A percentile compares a stretch with the other conserved stretches of the same genome.
Conservation (phyloP, 208 protist genomes). For the Leishmania tropica region DNA sequence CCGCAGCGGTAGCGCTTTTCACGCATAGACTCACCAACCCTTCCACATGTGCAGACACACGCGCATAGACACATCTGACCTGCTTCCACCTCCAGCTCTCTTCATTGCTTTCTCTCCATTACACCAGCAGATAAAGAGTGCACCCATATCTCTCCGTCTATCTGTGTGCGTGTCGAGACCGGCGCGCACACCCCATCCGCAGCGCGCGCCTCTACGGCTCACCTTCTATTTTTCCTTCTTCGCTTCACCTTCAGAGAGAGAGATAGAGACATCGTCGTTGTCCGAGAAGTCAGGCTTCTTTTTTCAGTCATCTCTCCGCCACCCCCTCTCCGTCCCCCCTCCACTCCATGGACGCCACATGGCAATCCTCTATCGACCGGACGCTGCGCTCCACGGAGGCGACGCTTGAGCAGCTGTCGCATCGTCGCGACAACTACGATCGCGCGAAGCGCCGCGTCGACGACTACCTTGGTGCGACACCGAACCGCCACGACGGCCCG, state of each 20-base stretch:
- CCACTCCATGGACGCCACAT: slow-evolving; percentile 22
- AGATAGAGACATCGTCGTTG: background rate
- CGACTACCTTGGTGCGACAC: slow-evolving; percentile 25
- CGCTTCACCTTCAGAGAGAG: background rate
- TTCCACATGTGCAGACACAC: background rate
- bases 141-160: background rate
- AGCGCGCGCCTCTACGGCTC: background rate
- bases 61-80: background rate
- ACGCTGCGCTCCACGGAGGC: slow-evolving; percentile 56
- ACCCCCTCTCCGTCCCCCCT: background rate
- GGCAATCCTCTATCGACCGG: slow-evolving; percentile 39
- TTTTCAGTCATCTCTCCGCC: background rate
- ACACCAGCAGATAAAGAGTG: background rate
- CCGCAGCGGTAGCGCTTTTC: background rate
- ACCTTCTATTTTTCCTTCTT: background rate
- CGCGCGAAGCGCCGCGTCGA: slow-evolving; percentile 30
- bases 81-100: background rate
- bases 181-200: background rate
- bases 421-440: slow-evolving; percentile 40
- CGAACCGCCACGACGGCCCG: background rate
- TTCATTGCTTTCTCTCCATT: background rate
- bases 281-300: background rate
- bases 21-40: background rate
- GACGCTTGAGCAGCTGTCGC: slow-evolving; percentile 52
- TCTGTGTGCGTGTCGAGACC: background rate